phyloP scores from a whole-genome alignment of 306 rosid genomes.

The Styphnolobium japonicum region DNA sequence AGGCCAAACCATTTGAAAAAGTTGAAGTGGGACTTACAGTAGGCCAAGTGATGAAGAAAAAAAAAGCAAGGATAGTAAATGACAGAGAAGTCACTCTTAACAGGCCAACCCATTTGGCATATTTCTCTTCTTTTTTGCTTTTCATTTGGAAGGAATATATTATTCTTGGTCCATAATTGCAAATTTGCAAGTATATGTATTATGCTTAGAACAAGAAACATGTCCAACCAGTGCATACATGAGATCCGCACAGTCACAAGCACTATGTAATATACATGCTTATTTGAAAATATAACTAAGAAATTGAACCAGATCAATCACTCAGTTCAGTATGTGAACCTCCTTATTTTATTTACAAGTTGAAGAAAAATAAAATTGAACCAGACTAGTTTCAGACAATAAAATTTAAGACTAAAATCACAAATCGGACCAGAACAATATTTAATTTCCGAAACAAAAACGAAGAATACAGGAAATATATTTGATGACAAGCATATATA shows the following conservation, averaged over 20 bases:
- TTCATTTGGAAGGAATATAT: too few species aligned
- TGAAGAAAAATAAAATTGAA: not conserved
- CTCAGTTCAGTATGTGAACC: not conserved
- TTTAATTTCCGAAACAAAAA: not conserved
- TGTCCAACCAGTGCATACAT: not conserved
- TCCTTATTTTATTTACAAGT: not conserved
- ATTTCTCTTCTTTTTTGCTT: too few species aligned
- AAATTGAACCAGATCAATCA: not conserved
- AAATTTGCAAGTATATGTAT: not conserved
- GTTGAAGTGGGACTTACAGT: not conserved
- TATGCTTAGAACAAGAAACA: constrained; percentile 2
- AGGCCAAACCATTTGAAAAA: not conserved
- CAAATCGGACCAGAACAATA: not conserved
- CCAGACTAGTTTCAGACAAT: not conserved
- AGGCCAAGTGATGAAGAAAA: not conserved
- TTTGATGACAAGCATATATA: not conserved
- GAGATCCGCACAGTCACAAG: not conserved
- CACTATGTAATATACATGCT: not conserved
- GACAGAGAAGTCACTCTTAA: not conserved
- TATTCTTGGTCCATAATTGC: too few species aligned
- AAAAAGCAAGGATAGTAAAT: not conserved
- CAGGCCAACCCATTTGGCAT: too few species aligned
- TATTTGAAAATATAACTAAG: not conserved
- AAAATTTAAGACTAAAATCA: not conserved
- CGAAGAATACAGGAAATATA: not conserved